A percentile compares a stretch with the other conserved stretches of the same genome.
These are phyloP conservation scores for Annulohypoxylon nitens DNA, from an alignment of 495 filamentous ascomycete species.

Conservation along the genomic window DNA sequence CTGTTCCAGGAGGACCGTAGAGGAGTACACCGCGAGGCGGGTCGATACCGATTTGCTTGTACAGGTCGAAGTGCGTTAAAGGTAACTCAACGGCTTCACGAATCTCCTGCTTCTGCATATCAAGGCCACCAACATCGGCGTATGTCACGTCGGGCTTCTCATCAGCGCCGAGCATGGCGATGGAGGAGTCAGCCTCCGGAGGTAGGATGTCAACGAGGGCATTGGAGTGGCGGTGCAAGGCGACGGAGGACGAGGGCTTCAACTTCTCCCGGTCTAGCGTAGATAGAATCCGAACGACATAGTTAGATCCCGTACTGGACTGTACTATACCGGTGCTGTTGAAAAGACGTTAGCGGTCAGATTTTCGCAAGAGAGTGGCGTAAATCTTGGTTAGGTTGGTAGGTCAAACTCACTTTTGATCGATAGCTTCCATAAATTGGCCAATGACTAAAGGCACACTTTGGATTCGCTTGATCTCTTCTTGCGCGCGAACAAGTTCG, in stretches of 20 bases:
- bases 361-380: background rate
- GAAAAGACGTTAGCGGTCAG: conserved; percentile 30
- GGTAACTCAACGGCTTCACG: conserved; percentile 97
- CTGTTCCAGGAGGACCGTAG: conserved; percentile 96
- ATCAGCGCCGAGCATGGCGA: conserved; percentile 95
- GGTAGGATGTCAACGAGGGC: conserved; percentile 98
- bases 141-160: conserved; percentile 99
- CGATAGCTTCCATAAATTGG: conserved; percentile 99
- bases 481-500: conserved; percentile 95
- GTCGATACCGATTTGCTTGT: conserved; percentile 98
- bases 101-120: conserved; percentile 99
- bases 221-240: conserved; percentile 97
- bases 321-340: conserved; percentile 97
- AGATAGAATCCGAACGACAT: conserved; percentile 97
- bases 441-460: conserved; percentile 98
- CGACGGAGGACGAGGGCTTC: conserved; percentile 97
- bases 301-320: conserved; percentile 97
- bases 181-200: conserved; percentile 96
- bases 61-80: conserved; percentile 96
- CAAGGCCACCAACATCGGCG: conserved; percentile 95
- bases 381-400: background rate
- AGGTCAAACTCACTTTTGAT: conserved; percentile 88
- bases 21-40: conserved; percentile 95
- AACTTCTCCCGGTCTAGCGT: conserved; percentile 98
- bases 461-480: conserved; percentile 99